Conservation (phyloP, 202 grass and related monocot genomes). For the Eragrostis tef region DNA sequence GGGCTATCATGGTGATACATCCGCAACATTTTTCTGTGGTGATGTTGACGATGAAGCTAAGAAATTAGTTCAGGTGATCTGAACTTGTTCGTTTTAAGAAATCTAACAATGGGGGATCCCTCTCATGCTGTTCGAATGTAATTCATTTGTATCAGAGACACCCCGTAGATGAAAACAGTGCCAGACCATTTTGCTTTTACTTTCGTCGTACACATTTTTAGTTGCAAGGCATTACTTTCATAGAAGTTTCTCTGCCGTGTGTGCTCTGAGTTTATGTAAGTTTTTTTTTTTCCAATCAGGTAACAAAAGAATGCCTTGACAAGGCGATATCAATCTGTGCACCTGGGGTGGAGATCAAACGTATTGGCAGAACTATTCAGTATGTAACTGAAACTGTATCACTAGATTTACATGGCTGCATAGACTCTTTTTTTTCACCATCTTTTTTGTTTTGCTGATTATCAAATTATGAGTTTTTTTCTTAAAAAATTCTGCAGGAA, state of each 20-base stretch:
- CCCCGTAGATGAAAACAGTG: neutral
- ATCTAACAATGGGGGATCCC: conserved; percentile 3
- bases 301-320: conserved; percentile 83
- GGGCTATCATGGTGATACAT: conserved; percentile 99
- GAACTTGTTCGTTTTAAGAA: conserved; percentile 3
- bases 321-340: conserved; percentile 93
- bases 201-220: conserved; percentile 11
- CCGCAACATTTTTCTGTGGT: conserved; percentile 87
- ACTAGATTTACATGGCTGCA: neutral
- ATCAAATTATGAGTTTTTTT: neutral
- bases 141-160: conserved; percentile 22
- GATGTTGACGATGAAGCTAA: conserved; percentile 84
- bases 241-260: conserved; percentile 18
- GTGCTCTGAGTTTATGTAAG: conserved; percentile 35
- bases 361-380: conserved; percentile 89
- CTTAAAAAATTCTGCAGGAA: neutral
- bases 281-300: conserved; percentile 51
- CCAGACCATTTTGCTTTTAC: neutral
- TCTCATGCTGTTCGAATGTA: conserved; percentile 19
- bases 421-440: conserved; percentile 8
- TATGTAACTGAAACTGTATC: conserved; percentile 58
- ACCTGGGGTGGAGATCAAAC: conserved; percentile 85
- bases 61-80: conserved; percentile 87
- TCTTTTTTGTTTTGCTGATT: conserved; percentile 31
- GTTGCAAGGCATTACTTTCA: conserved; percentile 9